A percentile compares a stretch with the other conserved stretches of the same genome.
Evolutionary conservation across 1,284 basidiomycete species (phyloP).

Genomic region (Exobasidium rhododendri): DNA sequence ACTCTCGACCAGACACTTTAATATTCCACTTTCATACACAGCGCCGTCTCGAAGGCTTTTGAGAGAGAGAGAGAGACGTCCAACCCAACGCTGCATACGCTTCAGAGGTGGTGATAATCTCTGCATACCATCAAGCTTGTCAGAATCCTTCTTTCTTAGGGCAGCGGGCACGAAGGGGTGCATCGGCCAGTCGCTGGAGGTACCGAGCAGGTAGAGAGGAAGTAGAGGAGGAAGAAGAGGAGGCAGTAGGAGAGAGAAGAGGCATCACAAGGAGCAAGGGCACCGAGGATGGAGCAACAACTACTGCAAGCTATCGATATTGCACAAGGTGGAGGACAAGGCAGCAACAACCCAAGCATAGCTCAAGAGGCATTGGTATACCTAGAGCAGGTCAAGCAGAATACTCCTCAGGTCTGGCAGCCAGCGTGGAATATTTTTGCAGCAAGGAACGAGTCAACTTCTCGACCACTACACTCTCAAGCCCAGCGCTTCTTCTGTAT

Average conservation of each 20-base stretch:
- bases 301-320: constrained; percentile 77
- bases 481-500: constrained; percentile 80
- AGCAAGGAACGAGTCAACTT: constrained; percentile 60
- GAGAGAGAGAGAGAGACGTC: too few species aligned
- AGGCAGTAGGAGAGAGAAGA: neutral
- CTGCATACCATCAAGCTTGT: too few species aligned
- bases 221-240: neutral
- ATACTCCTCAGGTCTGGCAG: constrained; percentile 72
- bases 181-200: neutral
- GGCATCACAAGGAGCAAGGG: too few species aligned
- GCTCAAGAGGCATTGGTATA: constrained; percentile 67
- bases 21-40: too few species aligned
- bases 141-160: too few species aligned
- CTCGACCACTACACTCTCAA: constrained; percentile 65
- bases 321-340: constrained; percentile 64
- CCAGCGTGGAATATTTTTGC: constrained; percentile 51
- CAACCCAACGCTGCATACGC: too few species aligned
- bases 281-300: constrained; percentile 58
- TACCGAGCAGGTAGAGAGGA: too few species aligned
- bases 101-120: too few species aligned
- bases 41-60: too few species aligned
- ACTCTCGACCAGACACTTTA: too few species aligned
- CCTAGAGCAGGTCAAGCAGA: constrained; percentile 70
- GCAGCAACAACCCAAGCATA: neutral
- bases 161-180: neutral